Evolutionary conservation across 2,329 filamentous ascomycete genomes (phyloP).

Genomic region (Furcasterigmium sp.): DNA sequence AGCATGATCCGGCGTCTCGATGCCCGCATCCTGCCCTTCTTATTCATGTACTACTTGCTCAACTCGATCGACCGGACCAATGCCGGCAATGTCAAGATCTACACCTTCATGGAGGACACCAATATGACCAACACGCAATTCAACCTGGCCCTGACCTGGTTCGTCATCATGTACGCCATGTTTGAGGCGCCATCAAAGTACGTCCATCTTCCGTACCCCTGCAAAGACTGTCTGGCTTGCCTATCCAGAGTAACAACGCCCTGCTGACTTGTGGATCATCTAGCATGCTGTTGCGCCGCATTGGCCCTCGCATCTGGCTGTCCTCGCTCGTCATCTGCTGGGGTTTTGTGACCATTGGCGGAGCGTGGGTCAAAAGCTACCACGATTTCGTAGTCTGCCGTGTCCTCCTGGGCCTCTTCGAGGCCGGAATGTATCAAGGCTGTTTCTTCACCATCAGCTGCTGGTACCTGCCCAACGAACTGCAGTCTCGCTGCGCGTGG

Average conservation of each 20-base stretch:
- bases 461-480: constrained; percentile 21
- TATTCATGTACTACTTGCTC: no score
- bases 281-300: no score
- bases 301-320: no score
- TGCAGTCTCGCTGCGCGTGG: constrained; percentile 15
- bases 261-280: no score
- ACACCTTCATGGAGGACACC: constrained; percentile 20
- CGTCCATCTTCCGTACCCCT: no score
- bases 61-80: no score
- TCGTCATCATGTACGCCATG: constrained; percentile 52
- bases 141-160: constrained; percentile 45
- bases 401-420: constrained; percentile 23
- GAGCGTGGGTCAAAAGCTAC: constrained; percentile 19
- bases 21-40: no score
- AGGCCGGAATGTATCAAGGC: constrained; percentile 20
- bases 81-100: constrained; percentile 44
- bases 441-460: constrained; percentile 17
- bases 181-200: no score
- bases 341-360: constrained; percentile 17
- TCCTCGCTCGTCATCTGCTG: constrained; percentile 57
- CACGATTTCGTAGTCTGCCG: constrained; percentile 17
- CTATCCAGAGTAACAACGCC: no score
- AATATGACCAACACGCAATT: constrained; percentile 53
- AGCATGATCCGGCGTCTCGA: no score
- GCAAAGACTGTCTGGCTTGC: no score